A percentile compares a stretch with the other conserved stretches of the same genome.
These are phyloP conservation scores for Pseudogymnoascus sp. DNA, from an alignment of 2,329 filamentous ascomycete genomes.

Conservation along the genomic window DNA sequence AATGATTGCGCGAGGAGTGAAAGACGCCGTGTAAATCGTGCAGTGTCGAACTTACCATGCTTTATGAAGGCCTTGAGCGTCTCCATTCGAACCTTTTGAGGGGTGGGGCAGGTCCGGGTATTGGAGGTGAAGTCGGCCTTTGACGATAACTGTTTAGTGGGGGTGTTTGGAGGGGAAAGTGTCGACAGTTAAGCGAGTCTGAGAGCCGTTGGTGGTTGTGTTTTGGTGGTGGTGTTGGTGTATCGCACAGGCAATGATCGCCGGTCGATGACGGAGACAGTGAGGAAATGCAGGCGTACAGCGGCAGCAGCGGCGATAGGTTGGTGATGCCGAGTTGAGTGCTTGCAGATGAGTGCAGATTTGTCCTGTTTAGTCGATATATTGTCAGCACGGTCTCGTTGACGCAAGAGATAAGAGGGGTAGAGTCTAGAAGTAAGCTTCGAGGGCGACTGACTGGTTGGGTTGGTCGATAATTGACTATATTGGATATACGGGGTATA, in stretches of 20 bases:
- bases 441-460: not conserved
- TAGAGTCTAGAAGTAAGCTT: not conserved
- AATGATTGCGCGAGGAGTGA: not conserved
- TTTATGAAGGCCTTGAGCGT: constrained; percentile 10
- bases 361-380: not conserved
- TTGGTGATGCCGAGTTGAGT: not conserved
- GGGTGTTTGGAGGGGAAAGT: not conserved
- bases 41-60: not conserved
- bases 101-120: not conserved
- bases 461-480: not conserved
- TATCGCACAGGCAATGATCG: constrained; percentile 4
- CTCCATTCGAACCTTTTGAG: constrained; percentile 6
- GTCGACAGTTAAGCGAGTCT: not conserved
- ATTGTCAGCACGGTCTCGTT: not conserved
- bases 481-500: not conserved
- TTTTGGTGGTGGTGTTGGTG: not conserved
- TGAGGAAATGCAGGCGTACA: constrained; percentile 1
- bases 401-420: not conserved
- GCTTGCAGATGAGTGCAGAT: not conserved
- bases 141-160: constrained; percentile 2
- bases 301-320: not conserved
- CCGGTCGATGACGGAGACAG: constrained; percentile 2
- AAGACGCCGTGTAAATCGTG: not conserved
- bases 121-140: not conserved
- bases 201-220: not conserved